A percentile compares a stretch with the other conserved stretches of the same genome.
Evolutionary conservation across 371 early-diverging fungal species (phyloP).

Genomic region (Neoconidiobolus thromboides): DNA sequence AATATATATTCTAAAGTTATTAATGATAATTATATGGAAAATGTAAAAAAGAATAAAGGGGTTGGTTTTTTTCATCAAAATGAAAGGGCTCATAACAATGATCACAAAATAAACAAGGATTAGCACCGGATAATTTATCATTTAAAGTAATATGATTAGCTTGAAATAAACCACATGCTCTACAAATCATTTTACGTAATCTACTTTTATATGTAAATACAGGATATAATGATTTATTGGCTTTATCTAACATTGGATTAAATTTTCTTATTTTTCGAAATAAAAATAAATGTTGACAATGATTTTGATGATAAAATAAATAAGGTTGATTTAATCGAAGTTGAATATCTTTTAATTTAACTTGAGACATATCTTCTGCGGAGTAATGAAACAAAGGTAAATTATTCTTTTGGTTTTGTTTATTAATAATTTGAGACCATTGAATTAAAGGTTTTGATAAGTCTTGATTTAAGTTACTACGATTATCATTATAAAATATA

Average conservation of each 20-base stretch:
- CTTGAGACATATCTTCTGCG: no score
- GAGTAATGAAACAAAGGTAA: no score
- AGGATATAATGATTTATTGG: slow-evolving; percentile 25
- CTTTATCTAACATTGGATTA: slow-evolving; percentile 18
- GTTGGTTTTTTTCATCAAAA: slow-evolving; percentile 29
- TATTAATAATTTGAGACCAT: no score
- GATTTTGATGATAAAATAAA: slow-evolving; percentile 44
- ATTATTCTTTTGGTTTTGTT: no score
- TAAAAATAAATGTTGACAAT: slow-evolving; percentile 50
- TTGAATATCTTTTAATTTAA: slow-evolving; percentile 25
- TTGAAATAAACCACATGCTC: slow-evolving; percentile 40
- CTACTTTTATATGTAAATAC: slow-evolving; percentile 21
- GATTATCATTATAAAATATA: no score
- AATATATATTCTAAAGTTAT: no score
- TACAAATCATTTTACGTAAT: slow-evolving; percentile 30
- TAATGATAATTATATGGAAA: neutral
- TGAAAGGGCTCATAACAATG: slow-evolving; percentile 52
- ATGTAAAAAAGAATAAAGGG: slow-evolving; percentile 18
- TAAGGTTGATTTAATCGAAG: slow-evolving; percentile 39
- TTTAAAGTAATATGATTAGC: slow-evolving; percentile 43
- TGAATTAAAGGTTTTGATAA: no score
- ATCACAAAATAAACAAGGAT: slow-evolving; percentile 60
- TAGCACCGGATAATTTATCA: slow-evolving; percentile 44
- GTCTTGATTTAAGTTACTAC: no score
- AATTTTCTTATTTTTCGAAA: slow-evolving; percentile 27